Base-by-base conservation (phyloP, 2,329 filamentous ascomycete genomes). In the Fusarium floridanum region DNA sequence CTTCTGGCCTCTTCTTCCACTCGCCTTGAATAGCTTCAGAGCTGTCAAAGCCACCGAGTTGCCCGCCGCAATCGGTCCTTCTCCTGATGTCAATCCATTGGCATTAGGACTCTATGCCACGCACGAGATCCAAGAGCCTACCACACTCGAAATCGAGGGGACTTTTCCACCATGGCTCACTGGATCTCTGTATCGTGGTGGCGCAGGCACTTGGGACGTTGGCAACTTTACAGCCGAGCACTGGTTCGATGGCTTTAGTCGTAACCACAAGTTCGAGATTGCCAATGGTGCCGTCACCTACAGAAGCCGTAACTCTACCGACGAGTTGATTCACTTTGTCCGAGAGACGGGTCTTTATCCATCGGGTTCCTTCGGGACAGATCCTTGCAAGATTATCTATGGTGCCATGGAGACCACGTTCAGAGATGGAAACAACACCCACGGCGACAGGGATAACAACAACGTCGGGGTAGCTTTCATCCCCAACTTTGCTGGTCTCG, bases 141-240 rank as follows among this genome's bases (percentile, higher is more conserved):
- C 55, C 7, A 3, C 36, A 6, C 60, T 73, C 5, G 41, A 70
- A 20, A 24, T 74, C 2, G 63, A 61, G 22, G 69, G 66, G n/a
- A 61, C 20, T 0, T 65, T 74, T n/a, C 71, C 69, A 4, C 5
- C n/a, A 16, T 74, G 71, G 71, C 22, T 74, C 14, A 63, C 29
- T n/a, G 71, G 71, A 1, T 72, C 66, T 20, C 60, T 74, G 2
- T 72, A 72, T 29, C 69, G 71, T 24, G 69, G 66, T 1, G 66
- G 34, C 1, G 62, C 69, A 2, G 66, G 45, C 2, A 72, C 71
- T 4, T 74, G 71, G 71, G 71, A 74, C 27, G 60, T 70, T 1
- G 66, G 62, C 36, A 66, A 74, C 63, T 74, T 53, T 37, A 72
- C 69, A 5, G 69, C 69, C 9, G 71, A 74, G 22, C 68, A 71